Percentiles rank a stretch among this genome's conserved stretches.
Conservation (phyloP, 2,329 filamentous ascomycete species). For the Alternaria conjuncta region DNA sequence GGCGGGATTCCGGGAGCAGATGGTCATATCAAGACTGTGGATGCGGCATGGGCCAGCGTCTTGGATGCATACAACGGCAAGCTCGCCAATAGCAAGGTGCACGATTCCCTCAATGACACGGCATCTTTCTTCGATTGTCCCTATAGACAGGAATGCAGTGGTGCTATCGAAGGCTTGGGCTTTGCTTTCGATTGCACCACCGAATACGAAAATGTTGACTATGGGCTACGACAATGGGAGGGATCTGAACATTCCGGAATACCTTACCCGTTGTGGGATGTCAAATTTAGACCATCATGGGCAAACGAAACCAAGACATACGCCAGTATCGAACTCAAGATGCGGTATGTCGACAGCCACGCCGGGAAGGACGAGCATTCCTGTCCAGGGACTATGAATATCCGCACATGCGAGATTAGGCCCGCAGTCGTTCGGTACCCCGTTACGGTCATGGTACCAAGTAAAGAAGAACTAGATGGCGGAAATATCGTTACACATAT, state of each 20-base stretch:
- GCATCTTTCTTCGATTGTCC: conserved; percentile 31
- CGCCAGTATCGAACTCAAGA: conserved; percentile 23
- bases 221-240: too few relatives aligned
- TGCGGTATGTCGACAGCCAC: conserved; percentile 28
- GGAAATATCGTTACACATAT: conserved; percentile 30
- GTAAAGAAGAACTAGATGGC: conserved; percentile 25
- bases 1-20: conserved; percentile 30
- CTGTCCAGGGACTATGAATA: conserved; percentile 24
- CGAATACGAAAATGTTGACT: conserved; percentile 19
- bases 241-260: too few relatives aligned
- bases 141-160: conserved; percentile 27
- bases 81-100: conserved; percentile 31
- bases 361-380: conserved; percentile 8
- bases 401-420: conserved; percentile 22
- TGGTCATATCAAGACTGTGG: conserved; percentile 25
- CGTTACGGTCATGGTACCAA: conserved; percentile 30
- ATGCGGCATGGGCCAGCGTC: conserved; percentile 23
- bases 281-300: conserved; percentile 21
- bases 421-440: conserved; percentile 30
- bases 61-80: conserved; percentile 30
- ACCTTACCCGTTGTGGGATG: too few relatives aligned
- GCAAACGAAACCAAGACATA: conserved; percentile 17
- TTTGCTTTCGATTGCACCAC: conserved; percentile 27
- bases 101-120: conserved; percentile 16
- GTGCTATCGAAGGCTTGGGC: conserved; percentile 20